Evolutionary conservation across 1,284 basidiomycete species (phyloP).

Genomic region (Retiboletus flavoniger): DNA sequence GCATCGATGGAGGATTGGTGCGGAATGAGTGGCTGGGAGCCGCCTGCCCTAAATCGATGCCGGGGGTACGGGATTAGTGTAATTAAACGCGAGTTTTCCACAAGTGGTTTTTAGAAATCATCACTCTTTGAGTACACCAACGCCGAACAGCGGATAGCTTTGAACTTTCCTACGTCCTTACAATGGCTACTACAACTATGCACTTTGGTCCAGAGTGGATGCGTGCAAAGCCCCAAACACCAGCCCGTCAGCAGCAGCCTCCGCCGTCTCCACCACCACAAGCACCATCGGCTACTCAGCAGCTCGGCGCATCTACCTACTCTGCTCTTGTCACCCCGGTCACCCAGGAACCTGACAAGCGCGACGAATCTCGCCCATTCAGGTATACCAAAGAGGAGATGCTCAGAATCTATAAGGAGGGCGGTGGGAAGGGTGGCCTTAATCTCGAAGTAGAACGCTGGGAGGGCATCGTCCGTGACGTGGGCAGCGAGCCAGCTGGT

Average conservation of each 20-base stretch:
- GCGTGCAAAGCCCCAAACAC: slow-evolving; percentile 68
- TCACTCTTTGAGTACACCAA: slow-evolving; percentile 17
- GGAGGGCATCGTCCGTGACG: slow-evolving; percentile 81
- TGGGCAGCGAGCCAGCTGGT: slow-evolving; percentile 69
- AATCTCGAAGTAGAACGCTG: slow-evolving; percentile 85
- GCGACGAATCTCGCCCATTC: slow-evolving; percentile 73
- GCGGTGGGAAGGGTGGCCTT: slow-evolving; percentile 67
- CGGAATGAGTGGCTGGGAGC: slow-evolving; percentile 19
- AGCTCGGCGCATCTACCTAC: slow-evolving; percentile 67
- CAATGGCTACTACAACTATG: slow-evolving; percentile 72
- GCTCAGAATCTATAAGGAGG: slow-evolving; percentile 80
- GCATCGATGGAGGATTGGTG: slow-evolving; percentile 31
- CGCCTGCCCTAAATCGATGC: slow-evolving; percentile 34
- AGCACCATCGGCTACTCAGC: slow-evolving; percentile 36
- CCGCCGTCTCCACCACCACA: slow-evolving; percentile 60
- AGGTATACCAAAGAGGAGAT: slow-evolving; percentile 85
- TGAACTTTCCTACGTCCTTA: slow-evolving; percentile 14
- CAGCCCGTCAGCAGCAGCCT: slow-evolving; percentile 51
- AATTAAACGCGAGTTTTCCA: slow-evolving; percentile 30
- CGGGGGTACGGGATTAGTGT: slow-evolving; percentile 12
- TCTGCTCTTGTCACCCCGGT: slow-evolving; percentile 72
- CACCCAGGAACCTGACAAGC: slow-evolving; percentile 50
- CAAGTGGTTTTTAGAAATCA: slow-evolving; percentile 18
- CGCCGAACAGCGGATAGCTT: too few species aligned
- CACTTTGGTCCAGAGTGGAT: slow-evolving; percentile 90